Evolutionary conservation across 768 basidiomycete genomes (phyloP), one percentile per base, ranked within the genome.

Genomic region (Mycena metata): DNA sequence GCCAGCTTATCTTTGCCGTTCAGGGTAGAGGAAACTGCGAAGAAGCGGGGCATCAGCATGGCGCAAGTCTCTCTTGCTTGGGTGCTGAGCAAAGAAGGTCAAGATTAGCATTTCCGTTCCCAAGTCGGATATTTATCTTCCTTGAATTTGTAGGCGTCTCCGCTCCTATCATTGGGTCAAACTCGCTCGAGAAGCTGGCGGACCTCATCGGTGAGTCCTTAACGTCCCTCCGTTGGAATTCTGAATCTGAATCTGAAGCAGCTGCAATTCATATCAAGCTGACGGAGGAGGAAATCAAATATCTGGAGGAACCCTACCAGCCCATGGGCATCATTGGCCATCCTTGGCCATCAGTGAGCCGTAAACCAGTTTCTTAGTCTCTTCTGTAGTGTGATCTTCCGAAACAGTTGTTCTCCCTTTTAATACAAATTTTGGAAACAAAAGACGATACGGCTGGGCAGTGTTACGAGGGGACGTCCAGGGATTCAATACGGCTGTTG

Each of bases 101-200:
- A n/a, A 76, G 26, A 13, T 42, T 51, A 23, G 39, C n/a, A 24
- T 39, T 39, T 39, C 7, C 23, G 24, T 15, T 12, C 35, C 50
- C 19, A 23, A 17, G 23, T 46, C 39, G 30, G 15, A 15, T 30
- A 5, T 8, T 50, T 35, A n/a, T 6, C 30, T 30, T 30, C 30
- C 30, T 26, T 19, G 47, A 21, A 39, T 6, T 33, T 16, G 21
- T 46, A 80, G 83, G 79, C 19, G 83, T 90, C 7, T 80, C 87
- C 0, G 89, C 89, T 1, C 89, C 89, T 0, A 88, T 91, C 69
- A 81, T 90, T 35, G 90, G 89, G 0, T 82, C 84, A 0, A 87
- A 85, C 2, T 86, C 83, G 24, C 69, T 85, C 5, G 78, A 85
- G 35, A 86, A 89, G 59, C 75, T 90, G 35, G 74, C 82, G 23